phyloP scores from a whole-genome alignment of 768 basidiomycete genomes.

The Rhizopogon vinicolor region DNA sequence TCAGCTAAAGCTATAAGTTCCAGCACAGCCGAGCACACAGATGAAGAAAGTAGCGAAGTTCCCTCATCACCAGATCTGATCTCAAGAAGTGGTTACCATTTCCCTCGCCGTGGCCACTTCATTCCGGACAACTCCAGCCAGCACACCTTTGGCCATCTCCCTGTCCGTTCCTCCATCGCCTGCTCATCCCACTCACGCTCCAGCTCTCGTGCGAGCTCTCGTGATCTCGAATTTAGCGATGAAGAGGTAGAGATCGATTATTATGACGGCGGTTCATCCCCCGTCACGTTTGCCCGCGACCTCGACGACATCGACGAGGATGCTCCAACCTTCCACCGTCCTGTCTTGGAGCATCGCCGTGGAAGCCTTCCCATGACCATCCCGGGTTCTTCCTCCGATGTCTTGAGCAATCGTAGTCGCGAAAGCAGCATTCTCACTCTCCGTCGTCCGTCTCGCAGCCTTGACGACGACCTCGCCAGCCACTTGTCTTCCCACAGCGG shows the following conservation, averaged over 20 bases:
- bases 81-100: conserved; percentile 2
- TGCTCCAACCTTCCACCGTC: conserved; percentile 20
- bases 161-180: conserved; percentile 26
- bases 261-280: conserved; percentile 33
- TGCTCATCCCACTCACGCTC: conserved; percentile 41
- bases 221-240: conserved; percentile 39
- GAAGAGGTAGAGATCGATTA: conserved; percentile 44
- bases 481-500: conserved; percentile 14
- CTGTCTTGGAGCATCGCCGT: conserved; percentile 29
- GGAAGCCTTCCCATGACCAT: conserved; percentile 64
- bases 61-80: conserved; percentile 25
- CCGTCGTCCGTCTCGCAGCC: conserved; percentile 57
- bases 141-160: conserved; percentile 46
- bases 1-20: background rate
- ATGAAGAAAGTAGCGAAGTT: conserved; percentile 32
- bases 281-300: conserved; percentile 35
- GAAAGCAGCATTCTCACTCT: conserved; percentile 56
- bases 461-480: conserved; percentile 41
- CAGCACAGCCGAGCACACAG: conserved; percentile 10
- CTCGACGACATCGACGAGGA: conserved; percentile 18
- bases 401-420: conserved; percentile 36
- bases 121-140: conserved; percentile 41
- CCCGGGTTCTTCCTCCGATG: conserved; percentile 30
- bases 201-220: conserved; percentile 30
- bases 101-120: conserved; percentile 18